These are phyloP conservation scores for Trametes villosa DNA, from an alignment of 768 basidiomycete species.

Conservation along the genomic window DNA sequence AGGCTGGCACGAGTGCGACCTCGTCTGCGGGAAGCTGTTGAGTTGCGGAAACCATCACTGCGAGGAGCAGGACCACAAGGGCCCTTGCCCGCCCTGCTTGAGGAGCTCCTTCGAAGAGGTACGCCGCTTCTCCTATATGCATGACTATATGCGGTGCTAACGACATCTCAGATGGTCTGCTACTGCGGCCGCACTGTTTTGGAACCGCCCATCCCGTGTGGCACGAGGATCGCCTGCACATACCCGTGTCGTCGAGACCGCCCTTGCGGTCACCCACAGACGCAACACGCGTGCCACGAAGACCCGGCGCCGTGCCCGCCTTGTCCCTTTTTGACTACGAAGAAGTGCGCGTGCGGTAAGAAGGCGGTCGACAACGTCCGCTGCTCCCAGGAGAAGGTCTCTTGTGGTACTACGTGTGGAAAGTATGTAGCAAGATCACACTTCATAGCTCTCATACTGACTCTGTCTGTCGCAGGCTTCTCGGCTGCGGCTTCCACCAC, in stretches of 20 bases:
- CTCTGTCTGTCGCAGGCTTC: constrained; percentile 45
- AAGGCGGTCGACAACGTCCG: constrained; percentile 75
- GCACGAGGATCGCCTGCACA: constrained; percentile 74
- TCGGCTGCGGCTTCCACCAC: constrained; percentile 87
- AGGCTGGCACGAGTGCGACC: constrained; percentile 83
- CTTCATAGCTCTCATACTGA: neutral
- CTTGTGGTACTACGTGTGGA: constrained; percentile 83
- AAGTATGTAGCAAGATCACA: constrained; percentile 48
- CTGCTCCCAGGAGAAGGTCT: constrained; percentile 87
- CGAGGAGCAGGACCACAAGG: constrained; percentile 79
- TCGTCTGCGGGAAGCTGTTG: constrained; percentile 75
- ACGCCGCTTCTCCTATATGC: constrained; percentile 21
- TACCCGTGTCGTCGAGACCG: constrained; percentile 80
- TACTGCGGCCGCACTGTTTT: constrained; percentile 84
- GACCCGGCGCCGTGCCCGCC: constrained; percentile 75
- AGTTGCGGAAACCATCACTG: constrained; percentile 82
- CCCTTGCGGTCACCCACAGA: constrained; percentile 83
- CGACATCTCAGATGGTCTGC: constrained; percentile 63
- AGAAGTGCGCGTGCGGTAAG: constrained; percentile 90
- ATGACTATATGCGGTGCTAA: neutral
- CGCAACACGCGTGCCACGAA: constrained; percentile 84
- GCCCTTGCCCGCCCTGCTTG: constrained; percentile 81
- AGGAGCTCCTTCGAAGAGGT: constrained; percentile 93
- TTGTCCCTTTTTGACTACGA: constrained; percentile 79
- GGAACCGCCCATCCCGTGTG: constrained; percentile 89